Percentiles rank a stretch among this genome's conserved stretches.
These are phyloP conservation scores for Auriculariales sp. DNA, from an alignment of 768 basidiomycete species.

Conservation along the genomic window DNA sequence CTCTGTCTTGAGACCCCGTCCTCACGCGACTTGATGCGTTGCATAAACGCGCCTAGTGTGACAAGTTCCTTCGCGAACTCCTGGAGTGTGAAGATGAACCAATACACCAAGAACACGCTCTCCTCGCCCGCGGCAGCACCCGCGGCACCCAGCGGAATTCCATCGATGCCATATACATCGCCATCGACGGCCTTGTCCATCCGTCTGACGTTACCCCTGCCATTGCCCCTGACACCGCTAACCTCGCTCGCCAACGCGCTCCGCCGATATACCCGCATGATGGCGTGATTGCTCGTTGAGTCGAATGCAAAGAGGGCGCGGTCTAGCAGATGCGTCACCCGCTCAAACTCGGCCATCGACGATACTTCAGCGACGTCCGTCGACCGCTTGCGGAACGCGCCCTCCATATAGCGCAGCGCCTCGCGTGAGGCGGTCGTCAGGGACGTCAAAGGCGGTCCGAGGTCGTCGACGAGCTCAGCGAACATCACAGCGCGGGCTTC, in stretches of 20 bases:
- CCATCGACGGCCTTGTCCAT: too few species aligned
- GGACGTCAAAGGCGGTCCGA: constrained; percentile 62
- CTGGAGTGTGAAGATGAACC: constrained; percentile 95
- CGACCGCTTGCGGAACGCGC: constrained; percentile 34
- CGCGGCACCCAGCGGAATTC: constrained; percentile 6
- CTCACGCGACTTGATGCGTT: constrained; percentile 59
- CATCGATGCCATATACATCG: too few species aligned
- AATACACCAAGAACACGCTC: constrained; percentile 78
- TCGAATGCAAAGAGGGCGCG: constrained; percentile 61
- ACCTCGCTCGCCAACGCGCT: constrained; percentile 20
- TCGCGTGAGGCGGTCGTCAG: constrained; percentile 30
- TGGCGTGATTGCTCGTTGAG: constrained; percentile 70
- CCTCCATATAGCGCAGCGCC: constrained; percentile 48
- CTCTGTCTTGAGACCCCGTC: constrained; percentile 15
- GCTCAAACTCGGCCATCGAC: constrained; percentile 38
- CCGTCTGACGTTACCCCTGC: too few species aligned
- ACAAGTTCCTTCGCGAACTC: constrained; percentile 81
- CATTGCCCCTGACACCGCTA: background rate
- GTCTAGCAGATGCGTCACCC: constrained; percentile 51
- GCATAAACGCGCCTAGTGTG: constrained; percentile 72
- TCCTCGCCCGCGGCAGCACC: constrained; percentile 49
- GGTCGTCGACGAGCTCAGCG: constrained; percentile 63
- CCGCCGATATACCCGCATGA: constrained; percentile 57
- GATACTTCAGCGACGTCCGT: constrained; percentile 19
- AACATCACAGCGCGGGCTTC: constrained; percentile 60